Percentiles rank a stretch among this genome's conserved stretches.
phyloP scores from a whole-genome alignment of 225 moss, liverwort and hornwort genomes.

The Straminergon stramineum region DNA sequence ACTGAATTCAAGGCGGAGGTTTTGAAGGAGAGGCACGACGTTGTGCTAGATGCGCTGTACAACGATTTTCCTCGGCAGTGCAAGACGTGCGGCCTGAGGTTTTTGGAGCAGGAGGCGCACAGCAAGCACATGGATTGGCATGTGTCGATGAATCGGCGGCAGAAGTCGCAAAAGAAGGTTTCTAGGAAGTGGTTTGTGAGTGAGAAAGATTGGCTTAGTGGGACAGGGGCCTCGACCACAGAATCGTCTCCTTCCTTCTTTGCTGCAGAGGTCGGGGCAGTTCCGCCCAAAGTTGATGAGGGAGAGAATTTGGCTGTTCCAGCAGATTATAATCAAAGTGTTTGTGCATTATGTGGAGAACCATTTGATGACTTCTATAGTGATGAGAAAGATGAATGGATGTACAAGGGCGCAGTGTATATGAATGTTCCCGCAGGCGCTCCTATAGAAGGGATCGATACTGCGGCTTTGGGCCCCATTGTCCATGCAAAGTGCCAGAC shows the following conservation, averaged over 20 bases:
- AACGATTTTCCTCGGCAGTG: conserved; percentile 93
- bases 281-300: conserved; percentile 46
- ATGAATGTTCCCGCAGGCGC: conserved; percentile 79
- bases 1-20: conserved; percentile 76
- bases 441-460: conserved; percentile 69
- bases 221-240: conserved; percentile 70
- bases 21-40: conserved; percentile 73
- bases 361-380: conserved; percentile 98
- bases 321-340: conserved; percentile 92
- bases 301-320: conserved; percentile 79
- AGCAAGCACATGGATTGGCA: conserved; percentile 99
- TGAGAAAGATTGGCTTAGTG: conserved; percentile 89
- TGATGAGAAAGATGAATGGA: conserved; percentile 99
- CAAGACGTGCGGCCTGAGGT: conserved; percentile 91
- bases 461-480: conserved; percentile 63
- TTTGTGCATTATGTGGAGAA: conserved; percentile 95
- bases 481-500: conserved; percentile 96
- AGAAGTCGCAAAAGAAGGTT: conserved; percentile 56
- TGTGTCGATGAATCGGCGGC: conserved; percentile 87
- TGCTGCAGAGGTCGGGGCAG: conserved; percentile 68
- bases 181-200: conserved; percentile 99
- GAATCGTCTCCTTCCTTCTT: conserved; percentile 87
- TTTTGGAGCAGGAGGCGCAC: conserved; percentile 88
- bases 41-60: conserved; percentile 81
- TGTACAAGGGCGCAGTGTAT: conserved; percentile 99